Conservation (phyloP, 2,329 filamentous ascomycete genomes). For the Phaeosphaeriaceae sp. region DNA sequence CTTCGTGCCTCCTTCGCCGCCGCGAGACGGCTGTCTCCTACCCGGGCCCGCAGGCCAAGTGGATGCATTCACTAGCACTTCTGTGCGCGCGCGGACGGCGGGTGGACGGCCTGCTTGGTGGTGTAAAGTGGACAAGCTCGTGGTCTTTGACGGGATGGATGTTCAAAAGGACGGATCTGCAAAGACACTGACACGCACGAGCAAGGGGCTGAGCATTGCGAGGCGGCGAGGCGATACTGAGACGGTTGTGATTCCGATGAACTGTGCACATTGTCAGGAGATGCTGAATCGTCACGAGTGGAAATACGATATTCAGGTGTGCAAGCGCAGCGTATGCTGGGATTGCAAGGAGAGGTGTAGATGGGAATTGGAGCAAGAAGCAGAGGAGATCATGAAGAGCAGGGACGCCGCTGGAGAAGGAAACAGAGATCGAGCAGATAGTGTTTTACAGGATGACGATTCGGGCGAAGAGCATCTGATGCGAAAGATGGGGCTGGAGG, state of each 20-base stretch:
- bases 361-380: constrained; percentile 37
- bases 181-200: constrained; percentile 31
- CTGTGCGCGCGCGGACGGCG: constrained; percentile 37
- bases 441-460: constrained; percentile 35
- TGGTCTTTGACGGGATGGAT: constrained; percentile 41
- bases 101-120: constrained; percentile 39
- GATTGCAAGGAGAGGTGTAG: constrained; percentile 42
- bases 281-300: constrained; percentile 44
- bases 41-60: constrained; percentile 31
- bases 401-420: background rate
- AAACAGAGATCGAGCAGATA: constrained; percentile 39
- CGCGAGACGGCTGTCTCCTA: constrained; percentile 37
- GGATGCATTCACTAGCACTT: constrained; percentile 33
- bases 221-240: constrained; percentile 35
- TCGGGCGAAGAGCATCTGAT: constrained; percentile 24
- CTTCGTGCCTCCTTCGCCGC: constrained; percentile 36
- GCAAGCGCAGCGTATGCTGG: constrained; percentile 43
- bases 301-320: constrained; percentile 44
- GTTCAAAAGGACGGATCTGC: constrained; percentile 12
- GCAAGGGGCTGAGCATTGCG: constrained; percentile 42
- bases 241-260: constrained; percentile 39
- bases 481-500: constrained; percentile 31
- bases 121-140: constrained; percentile 45
- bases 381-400: background rate
- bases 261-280: constrained; percentile 41